Evolutionary conservation across 495 filamentous ascomycete species (phyloP).

Genomic region (Penicillium manginii): DNA sequence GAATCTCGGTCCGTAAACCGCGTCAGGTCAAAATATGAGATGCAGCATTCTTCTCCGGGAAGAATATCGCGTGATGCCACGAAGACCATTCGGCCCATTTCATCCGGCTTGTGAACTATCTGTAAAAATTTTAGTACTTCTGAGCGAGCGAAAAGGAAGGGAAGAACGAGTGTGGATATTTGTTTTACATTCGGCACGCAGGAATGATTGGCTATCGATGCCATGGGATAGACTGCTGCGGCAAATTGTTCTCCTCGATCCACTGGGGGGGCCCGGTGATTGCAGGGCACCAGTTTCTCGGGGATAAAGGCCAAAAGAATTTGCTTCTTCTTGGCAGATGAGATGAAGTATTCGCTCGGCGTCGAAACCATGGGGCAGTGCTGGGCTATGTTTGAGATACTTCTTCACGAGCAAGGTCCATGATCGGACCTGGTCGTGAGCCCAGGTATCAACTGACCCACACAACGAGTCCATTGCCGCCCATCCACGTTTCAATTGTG

Average conservation of each 20-base stretch:
- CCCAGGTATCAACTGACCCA: conserved; percentile 39
- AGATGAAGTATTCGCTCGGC: conserved; percentile 31
- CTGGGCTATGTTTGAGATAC: conserved; percentile 30
- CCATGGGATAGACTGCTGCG: conserved; percentile 43
- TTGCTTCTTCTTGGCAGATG: conserved; percentile 46
- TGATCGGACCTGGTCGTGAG: conserved; percentile 34
- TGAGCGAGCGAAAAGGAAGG: neutral
- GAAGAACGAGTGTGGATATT: neutral
- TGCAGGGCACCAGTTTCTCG: conserved; percentile 38
- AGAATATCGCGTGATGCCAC: conserved; percentile 38
- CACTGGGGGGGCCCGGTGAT: conserved; percentile 10
- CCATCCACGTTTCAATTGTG: conserved; percentile 31
- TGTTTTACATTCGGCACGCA: conserved; percentile 43
- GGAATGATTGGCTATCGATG: conserved; percentile 44
- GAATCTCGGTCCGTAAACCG: conserved; percentile 23
- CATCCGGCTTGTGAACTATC: conserved; percentile 44
- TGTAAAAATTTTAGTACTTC: conserved; percentile 14
- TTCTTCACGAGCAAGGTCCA: conserved; percentile 43
- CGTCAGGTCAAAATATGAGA: conserved; percentile 44
- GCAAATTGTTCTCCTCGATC: conserved; percentile 44
- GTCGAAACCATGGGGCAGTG: conserved; percentile 30
- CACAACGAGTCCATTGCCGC: conserved; percentile 37
- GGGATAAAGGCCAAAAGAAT: conserved; percentile 48
- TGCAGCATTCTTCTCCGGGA: conserved; percentile 45
- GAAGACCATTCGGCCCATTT: conserved; percentile 42